Evolutionary conservation across 441 rosid genomes (phyloP).

Genomic region (Aquilaria agallochum): DNA sequence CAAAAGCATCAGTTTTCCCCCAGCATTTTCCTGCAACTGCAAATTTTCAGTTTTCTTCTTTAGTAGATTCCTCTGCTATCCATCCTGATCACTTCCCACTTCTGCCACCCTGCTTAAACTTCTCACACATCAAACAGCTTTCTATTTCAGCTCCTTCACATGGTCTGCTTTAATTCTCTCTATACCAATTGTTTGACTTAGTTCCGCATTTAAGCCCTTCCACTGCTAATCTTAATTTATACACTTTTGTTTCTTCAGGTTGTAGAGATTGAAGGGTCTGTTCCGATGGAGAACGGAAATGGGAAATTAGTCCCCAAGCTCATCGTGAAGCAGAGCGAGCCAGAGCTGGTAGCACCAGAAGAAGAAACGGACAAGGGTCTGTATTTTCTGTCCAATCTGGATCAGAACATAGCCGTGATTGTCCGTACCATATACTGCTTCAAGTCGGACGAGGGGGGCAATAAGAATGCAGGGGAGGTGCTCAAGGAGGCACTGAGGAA

Average conservation of each 20-base stretch:
- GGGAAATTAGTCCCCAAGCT: slow-evolving; percentile 30
- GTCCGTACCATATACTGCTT: slow-evolving; percentile 78
- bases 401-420: slow-evolving; percentile 75
- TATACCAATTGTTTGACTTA: not conserved
- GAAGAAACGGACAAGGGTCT: slow-evolving; percentile 69
- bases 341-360: slow-evolving; percentile 56
- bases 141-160: slow-evolving; percentile 12
- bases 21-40: not conserved
- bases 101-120: not conserved
- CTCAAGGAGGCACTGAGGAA: slow-evolving; percentile 66
- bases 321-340: slow-evolving; percentile 51
- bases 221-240: too few relatives aligned
- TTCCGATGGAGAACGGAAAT: slow-evolving; percentile 32
- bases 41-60: too few relatives aligned
- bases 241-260: slow-evolving; percentile 26
- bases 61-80: too few relatives aligned
- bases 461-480: slow-evolving; percentile 52
- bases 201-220: too few relatives aligned
- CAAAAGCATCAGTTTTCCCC: not conserved
- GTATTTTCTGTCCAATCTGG: slow-evolving; percentile 79
- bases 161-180: slow-evolving; percentile 19
- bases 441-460: slow-evolving; percentile 60
- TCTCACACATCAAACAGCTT: not conserved
- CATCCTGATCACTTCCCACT: not conserved
- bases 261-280: slow-evolving; percentile 34